These are phyloP conservation scores for Baorangia bicolor DNA, from an alignment of 768 basidiomycete species.

Conservation along the genomic window DNA sequence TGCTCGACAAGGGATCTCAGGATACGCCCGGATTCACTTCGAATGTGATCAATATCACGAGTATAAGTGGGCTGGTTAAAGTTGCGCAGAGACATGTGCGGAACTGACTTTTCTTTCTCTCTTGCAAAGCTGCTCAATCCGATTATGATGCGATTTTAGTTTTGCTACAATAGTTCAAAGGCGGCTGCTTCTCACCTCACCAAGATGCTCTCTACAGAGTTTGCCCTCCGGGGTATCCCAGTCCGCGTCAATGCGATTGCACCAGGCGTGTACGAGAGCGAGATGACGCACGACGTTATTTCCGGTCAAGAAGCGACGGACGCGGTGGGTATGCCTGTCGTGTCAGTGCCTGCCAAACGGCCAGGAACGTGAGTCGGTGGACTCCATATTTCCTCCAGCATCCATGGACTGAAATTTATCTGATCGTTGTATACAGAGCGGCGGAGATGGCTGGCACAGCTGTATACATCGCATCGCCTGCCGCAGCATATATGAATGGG, in stretches of 20 bases:
- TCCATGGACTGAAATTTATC: background rate
- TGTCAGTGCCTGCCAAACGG: slow-evolving; percentile 59
- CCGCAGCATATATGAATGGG: slow-evolving; percentile 73
- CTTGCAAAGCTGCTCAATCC: background rate
- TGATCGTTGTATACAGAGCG: slow-evolving; percentile 40
- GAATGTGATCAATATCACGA: slow-evolving; percentile 73
- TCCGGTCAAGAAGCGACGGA: slow-evolving; percentile 46
- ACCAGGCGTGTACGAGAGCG: slow-evolving; percentile 74
- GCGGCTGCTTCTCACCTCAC: slow-evolving; percentile 78
- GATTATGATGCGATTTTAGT: slow-evolving; percentile 41
- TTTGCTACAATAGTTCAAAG: slow-evolving; percentile 80
- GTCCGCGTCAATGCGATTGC: slow-evolving; percentile 75
- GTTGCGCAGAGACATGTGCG: slow-evolving; percentile 77
- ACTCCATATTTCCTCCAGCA: background rate
- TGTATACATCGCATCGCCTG: slow-evolving; percentile 70
- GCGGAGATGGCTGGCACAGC: slow-evolving; percentile 77
- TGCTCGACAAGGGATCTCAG: slow-evolving; percentile 69
- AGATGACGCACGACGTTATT: slow-evolving; percentile 65
- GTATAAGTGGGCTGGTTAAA: slow-evolving; percentile 70
- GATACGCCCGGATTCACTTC: slow-evolving; percentile 59
- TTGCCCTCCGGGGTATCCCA: slow-evolving; percentile 63
- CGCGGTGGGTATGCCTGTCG: slow-evolving; percentile 56
- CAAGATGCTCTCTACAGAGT: slow-evolving; percentile 72
- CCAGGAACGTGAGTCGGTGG: slow-evolving; percentile 62
- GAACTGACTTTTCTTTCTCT: background rate